Conservation (phyloP, 257 asterid genomes). For the Solanum etuberosum region DNA sequence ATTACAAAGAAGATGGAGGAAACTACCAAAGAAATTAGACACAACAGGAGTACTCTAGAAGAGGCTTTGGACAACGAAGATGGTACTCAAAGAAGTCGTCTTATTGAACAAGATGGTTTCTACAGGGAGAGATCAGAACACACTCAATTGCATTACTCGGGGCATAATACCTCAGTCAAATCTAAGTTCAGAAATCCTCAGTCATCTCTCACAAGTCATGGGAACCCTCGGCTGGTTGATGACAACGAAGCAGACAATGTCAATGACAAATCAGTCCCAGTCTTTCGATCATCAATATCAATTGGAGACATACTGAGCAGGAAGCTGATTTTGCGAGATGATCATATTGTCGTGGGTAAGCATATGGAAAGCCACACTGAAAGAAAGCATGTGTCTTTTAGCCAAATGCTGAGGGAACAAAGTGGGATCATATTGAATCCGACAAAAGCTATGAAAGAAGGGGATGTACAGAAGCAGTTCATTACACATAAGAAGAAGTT, state of each 20-base stretch:
- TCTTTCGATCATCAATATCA: conserved; percentile 44
- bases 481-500: conserved; percentile 71
- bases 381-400: conserved; percentile 49
- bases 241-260: conserved; percentile 4
- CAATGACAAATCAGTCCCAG: conserved; percentile 15
- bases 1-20: conserved; percentile 41
- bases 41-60: conserved; percentile 17
- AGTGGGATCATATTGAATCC: conserved; percentile 56
- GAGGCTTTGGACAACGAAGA: conserved; percentile 18
- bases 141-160: conserved; percentile 3
- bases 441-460: conserved; percentile 18
- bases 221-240: conserved; percentile 13
- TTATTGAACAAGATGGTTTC: conserved; percentile 4
- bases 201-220: conserved; percentile 6
- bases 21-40: conserved; percentile 7
- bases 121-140: conserved; percentile 7
- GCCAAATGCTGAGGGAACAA: conserved; percentile 80
- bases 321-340: conserved; percentile 44
- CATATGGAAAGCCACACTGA: conserved; percentile 34
- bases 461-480: conserved; percentile 37
- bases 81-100: conserved; percentile 6
- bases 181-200: conserved; percentile 48
- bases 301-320: conserved; percentile 47
- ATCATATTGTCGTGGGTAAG: conserved; percentile 24
- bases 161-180: conserved; percentile 13